phyloP scores from a whole-genome alignment of 192 early-diverging fungal genomes.

The Oehlia diaphana region DNA sequence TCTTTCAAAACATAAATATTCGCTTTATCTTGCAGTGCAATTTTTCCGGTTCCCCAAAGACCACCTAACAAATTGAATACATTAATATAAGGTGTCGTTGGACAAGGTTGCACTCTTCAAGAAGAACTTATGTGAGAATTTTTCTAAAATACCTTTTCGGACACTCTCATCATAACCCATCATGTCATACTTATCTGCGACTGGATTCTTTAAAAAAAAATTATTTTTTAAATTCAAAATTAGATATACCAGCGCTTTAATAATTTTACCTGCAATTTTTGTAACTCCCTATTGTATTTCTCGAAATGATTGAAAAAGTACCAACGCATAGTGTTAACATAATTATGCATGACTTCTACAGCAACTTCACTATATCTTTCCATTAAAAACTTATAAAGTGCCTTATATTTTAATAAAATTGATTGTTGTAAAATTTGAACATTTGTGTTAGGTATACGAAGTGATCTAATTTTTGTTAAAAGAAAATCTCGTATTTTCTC shows the following conservation, averaged over 20 bases:
- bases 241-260: background rate
- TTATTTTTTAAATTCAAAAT: background rate
- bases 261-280: conserved; percentile 66
- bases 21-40: conserved; percentile 71
- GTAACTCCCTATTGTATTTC: conserved; percentile 74
- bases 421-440: conserved; percentile 92
- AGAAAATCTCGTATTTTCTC: conserved; percentile 88
- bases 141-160: conserved; percentile 53
- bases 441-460: conserved; percentile 90
- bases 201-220: conserved; percentile 45
- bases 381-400: conserved; percentile 87
- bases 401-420: conserved; percentile 88
- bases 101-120: too few relatives aligned
- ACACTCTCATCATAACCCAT: conserved; percentile 82
- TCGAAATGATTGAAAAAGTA: conserved; percentile 93
- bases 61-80: conserved; percentile 32
- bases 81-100: too few relatives aligned
- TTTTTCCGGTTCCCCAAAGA: conserved; percentile 68
- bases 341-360: conserved; percentile 81
- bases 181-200: conserved; percentile 83
- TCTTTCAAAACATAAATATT: conserved; percentile 87
- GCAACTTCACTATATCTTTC: conserved; percentile 88
- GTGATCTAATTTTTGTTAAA: conserved; percentile 79
- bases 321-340: conserved; percentile 80
- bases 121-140: background rate